These are phyloP conservation scores for Pseudogymnoascus sp. DNA, from an alignment of 2,329 filamentous ascomycete species.

Conservation along the genomic window DNA sequence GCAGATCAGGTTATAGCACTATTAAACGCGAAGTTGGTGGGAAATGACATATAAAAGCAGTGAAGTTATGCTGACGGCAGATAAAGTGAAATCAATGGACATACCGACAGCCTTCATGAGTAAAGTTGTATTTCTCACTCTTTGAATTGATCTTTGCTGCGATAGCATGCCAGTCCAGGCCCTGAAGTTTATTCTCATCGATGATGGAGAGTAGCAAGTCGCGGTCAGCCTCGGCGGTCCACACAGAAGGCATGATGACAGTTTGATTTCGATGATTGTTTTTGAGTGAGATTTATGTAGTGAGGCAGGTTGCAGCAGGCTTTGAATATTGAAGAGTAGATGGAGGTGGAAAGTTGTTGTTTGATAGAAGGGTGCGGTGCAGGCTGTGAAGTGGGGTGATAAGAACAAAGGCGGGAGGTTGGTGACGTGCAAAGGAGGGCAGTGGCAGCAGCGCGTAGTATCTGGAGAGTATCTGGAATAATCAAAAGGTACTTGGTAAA, in stretches of 20 bases:
- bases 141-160: conserved; percentile 20
- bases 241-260: conserved; percentile 17
- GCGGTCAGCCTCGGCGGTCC: conserved; percentile 23
- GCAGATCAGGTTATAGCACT: background rate
- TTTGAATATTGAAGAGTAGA: background rate
- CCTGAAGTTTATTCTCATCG: conserved; percentile 19
- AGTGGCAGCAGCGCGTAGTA: background rate
- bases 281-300: background rate
- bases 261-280: background rate
- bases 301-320: background rate
- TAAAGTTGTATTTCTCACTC: conserved; percentile 22
- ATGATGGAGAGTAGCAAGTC: conserved; percentile 27
- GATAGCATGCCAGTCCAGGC: conserved; percentile 21
- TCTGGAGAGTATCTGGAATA: background rate
- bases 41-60: background rate
- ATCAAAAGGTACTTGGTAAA: background rate
- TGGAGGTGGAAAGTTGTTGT: background rate
- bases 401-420: background rate
- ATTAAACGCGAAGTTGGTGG: background rate
- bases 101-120: conserved; percentile 26
- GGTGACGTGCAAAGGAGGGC: background rate
- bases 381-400: background rate
- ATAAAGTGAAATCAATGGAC: conserved; percentile 11
- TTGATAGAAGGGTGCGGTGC: background rate
- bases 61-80: background rate